These are phyloP conservation scores for Fusarium sacchari DNA, from an alignment of 2,329 filamentous ascomycete species.

Conservation along the genomic window DNA sequence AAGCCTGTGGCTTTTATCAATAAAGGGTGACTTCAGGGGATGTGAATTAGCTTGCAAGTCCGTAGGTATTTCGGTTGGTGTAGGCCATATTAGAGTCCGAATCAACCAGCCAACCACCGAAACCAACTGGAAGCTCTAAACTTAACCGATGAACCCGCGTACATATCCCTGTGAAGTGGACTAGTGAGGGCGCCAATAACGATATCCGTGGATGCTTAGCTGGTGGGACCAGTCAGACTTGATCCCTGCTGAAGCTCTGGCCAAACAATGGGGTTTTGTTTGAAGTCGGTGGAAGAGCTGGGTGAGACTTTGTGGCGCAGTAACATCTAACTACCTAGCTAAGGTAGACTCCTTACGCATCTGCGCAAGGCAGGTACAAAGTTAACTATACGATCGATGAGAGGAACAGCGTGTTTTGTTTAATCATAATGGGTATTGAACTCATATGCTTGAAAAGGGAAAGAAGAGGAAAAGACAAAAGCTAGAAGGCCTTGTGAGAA, in stretches of 20 bases:
- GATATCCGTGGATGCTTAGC: background rate
- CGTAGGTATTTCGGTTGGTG: conserved; percentile 13
- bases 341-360: background rate
- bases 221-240: background rate
- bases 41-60: conserved; percentile 8
- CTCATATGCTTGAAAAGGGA: background rate
- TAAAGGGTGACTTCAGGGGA: conserved; percentile 14
- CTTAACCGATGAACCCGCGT: conserved; percentile 30
- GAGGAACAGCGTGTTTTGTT: background rate
- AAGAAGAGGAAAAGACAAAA: background rate
- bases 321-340: no score
- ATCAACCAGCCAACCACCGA: conserved; percentile 3
- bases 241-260: conserved; percentile 35
- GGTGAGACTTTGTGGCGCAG: conserved; percentile 13
- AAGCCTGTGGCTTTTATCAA: background rate
- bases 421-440: background rate
- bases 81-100: background rate
- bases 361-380: background rate
- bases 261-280: conserved; percentile 15
- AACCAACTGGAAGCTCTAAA: conserved; percentile 27
- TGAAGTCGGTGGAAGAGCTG: background rate
- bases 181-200: conserved; percentile 31
- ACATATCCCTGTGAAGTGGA: conserved; percentile 27
- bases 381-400: background rate
- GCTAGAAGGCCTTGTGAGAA: background rate